Conservation (phyloP, 768 basidiomycete species). For the Calvatia gigantea region DNA sequence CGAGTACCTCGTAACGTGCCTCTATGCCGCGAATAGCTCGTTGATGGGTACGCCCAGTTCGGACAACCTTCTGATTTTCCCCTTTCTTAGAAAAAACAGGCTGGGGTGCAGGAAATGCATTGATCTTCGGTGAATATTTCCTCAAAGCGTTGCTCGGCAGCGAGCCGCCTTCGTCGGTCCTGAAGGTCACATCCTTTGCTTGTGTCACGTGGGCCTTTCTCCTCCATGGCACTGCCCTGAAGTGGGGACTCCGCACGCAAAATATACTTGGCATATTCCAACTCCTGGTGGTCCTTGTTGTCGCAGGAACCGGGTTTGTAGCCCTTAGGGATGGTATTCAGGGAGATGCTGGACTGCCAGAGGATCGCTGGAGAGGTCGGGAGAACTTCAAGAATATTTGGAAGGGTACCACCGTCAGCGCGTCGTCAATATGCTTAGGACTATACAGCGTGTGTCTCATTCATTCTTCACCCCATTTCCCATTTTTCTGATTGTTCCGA, state of each 20-base stretch:
- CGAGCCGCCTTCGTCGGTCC: constrained; percentile 16
- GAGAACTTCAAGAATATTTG: constrained; percentile 19
- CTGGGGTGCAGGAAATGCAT: constrained; percentile 31
- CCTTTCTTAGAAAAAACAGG: background rate
- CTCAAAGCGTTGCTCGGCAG: constrained; percentile 20
- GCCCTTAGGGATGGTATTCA: constrained; percentile 30
- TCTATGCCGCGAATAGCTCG: constrained; percentile 48
- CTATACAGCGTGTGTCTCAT: constrained; percentile 38
- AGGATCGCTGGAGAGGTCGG: constrained; percentile 22
- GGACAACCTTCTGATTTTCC: too few relatives aligned
- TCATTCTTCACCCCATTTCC: background rate
- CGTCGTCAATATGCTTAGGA: constrained; percentile 45
- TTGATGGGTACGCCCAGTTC: constrained; percentile 38
- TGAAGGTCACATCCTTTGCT: constrained; percentile 23
- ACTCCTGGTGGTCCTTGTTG: constrained; percentile 39
- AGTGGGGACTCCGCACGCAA: constrained; percentile 52
- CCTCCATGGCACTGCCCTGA: constrained; percentile 37
- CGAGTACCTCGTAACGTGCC: constrained; percentile 44
- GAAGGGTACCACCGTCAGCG: constrained; percentile 36
- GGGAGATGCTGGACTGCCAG: constrained; percentile 19
- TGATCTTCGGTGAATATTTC: constrained; percentile 54
- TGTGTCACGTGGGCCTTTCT: constrained; percentile 31
- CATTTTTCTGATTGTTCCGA: background rate
- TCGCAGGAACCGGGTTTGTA: constrained; percentile 43
- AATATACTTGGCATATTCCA: constrained; percentile 58